Percentiles rank a stretch among this genome's conserved stretches.
Evolutionary conservation across 75 land plant genomes (phyloP).

Genomic region (Pseudotsuga menziesii): DNA sequence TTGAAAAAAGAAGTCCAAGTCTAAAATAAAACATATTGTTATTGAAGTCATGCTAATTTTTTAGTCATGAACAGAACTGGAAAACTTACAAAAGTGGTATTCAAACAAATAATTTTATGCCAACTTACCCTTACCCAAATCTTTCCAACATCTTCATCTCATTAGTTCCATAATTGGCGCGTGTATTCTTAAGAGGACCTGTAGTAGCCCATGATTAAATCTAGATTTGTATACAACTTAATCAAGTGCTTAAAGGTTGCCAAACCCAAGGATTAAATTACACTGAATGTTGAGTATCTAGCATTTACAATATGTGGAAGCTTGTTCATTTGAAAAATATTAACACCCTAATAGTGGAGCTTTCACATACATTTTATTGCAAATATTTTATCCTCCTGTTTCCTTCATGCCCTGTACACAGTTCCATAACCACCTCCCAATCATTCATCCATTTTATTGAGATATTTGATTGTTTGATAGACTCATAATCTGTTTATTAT

Average conservation of each 20-base stretch:
- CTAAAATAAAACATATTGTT: background rate
- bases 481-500: background rate
- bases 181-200: constrained; percentile 78
- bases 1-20: constrained; percentile 22
- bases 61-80: background rate
- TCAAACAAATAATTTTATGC: background rate
- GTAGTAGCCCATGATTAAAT: background rate
- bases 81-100: background rate
- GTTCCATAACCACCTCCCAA: constrained; percentile 92
- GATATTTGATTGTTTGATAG: background rate
- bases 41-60: constrained; percentile 9
- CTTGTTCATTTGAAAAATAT: background rate
- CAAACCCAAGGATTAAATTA: background rate
- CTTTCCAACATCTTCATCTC: constrained; percentile 75
- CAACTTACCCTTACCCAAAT: constrained; percentile 53
- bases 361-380: constrained; percentile 75
- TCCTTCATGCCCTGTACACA: constrained; percentile 73
- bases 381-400: constrained; percentile 49
- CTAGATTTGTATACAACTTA: background rate
- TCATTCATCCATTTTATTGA: background rate
- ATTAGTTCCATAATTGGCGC: constrained; percentile 53
- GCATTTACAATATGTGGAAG: background rate
- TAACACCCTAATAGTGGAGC: background rate
- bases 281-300: too few relatives aligned
- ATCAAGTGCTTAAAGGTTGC: background rate